Evolutionary conservation across 2,329 filamentous ascomycete genomes (phyloP).

Genomic region (Colletotrichum coccodes): DNA sequence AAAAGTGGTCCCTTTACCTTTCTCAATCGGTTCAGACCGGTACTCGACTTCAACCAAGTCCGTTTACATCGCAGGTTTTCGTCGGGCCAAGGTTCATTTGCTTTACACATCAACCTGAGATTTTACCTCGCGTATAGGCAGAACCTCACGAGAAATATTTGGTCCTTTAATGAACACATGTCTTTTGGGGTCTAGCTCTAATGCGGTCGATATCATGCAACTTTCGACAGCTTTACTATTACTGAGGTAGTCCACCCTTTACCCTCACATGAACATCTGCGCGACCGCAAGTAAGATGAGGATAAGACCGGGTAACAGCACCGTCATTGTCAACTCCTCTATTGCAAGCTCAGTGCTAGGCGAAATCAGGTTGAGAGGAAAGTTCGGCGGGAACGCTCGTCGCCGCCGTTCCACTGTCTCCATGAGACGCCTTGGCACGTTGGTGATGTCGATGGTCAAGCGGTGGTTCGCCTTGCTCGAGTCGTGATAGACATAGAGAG

Average conservation of each 20-base stretch:
- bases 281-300: slow-evolving; percentile 4
- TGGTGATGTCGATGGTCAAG: slow-evolving; percentile 39
- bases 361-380: slow-evolving; percentile 19
- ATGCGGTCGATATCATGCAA: too few relatives aligned
- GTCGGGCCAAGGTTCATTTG: too few relatives aligned
- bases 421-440: slow-evolving; percentile 37
- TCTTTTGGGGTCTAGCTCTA: too few relatives aligned
- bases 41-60: background rate
- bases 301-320: slow-evolving; percentile 9
- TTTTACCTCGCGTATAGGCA: too few relatives aligned
- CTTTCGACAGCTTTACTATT: background rate
- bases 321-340: slow-evolving; percentile 16
- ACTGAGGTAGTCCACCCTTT: too few relatives aligned
- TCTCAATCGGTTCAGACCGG: background rate
- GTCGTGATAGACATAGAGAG: slow-evolving; percentile 40
- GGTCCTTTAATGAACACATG: too few relatives aligned
- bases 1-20: background rate
- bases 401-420: slow-evolving; percentile 29
- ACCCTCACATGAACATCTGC: background rate
- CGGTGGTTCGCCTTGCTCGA: slow-evolving; percentile 27
- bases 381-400: slow-evolving; percentile 12
- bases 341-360: slow-evolving; percentile 17
- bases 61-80: too few relatives aligned
- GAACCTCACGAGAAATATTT: too few relatives aligned
- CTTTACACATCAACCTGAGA: too few relatives aligned